phyloP scores from a whole-genome alignment of 192 early-diverging fungal species.

The Linnemannia exigua region DNA sequence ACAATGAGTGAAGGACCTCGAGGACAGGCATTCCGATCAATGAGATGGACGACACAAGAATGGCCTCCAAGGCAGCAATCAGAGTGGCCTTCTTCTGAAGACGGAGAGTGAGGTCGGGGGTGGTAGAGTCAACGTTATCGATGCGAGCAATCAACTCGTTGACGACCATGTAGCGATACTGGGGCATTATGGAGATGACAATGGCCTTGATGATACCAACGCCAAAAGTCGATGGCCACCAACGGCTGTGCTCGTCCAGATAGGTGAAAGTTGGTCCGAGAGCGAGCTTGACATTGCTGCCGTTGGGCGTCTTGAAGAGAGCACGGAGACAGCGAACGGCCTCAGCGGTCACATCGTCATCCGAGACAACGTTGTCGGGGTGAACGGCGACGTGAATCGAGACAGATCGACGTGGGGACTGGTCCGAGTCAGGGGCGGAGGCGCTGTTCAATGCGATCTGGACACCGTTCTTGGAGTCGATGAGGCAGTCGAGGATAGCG shows the following conservation, averaged over 20 bases:
- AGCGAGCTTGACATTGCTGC: slow-evolving; percentile 32
- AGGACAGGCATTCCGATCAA: slow-evolving; percentile 66
- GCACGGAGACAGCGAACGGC: slow-evolving; percentile 52
- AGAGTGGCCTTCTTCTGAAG: slow-evolving; percentile 61
- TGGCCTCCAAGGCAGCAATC: slow-evolving; percentile 58
- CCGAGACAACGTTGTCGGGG: slow-evolving; percentile 39
- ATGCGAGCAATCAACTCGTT: slow-evolving; percentile 63
- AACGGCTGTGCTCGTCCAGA: slow-evolving; percentile 50
- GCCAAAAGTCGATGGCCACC: slow-evolving; percentile 56
- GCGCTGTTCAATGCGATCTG: slow-evolving; percentile 10
- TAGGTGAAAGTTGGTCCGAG: slow-evolving; percentile 46
- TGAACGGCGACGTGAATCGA: slow-evolving; percentile 43
- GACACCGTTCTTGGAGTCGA: slow-evolving; percentile 45
- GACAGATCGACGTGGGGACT: slow-evolving; percentile 27
- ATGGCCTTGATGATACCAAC: slow-evolving; percentile 47
- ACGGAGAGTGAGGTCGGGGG: slow-evolving; percentile 25
- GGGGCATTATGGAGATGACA: slow-evolving; percentile 51
- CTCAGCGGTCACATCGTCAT: slow-evolving; percentile 50
- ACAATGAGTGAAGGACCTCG: slow-evolving; percentile 65
- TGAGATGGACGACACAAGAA: slow-evolving; percentile 59
- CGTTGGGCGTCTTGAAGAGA: slow-evolving; percentile 43
- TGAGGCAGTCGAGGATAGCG: slow-evolving; percentile 62
- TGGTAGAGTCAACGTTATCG: slow-evolving; percentile 34
- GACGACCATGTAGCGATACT: slow-evolving; percentile 65
- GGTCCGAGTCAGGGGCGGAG: background rate